Evolutionary conservation across 768 basidiomycete genomes (phyloP).

Genomic region (Trichaptum fuscoviolaceum): DNA sequence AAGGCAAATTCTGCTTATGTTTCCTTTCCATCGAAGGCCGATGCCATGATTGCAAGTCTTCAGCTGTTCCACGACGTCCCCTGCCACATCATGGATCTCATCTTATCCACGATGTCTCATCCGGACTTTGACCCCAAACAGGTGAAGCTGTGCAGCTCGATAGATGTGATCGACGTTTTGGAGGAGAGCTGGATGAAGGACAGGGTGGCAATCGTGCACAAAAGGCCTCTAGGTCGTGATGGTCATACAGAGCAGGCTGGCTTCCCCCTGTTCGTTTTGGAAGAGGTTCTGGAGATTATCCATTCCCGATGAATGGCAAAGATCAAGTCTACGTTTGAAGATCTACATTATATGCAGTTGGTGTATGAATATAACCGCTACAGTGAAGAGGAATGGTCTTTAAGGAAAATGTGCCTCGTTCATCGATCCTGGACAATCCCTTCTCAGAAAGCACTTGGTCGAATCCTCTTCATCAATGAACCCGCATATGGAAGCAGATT

Average conservation of each 20-base stretch:
- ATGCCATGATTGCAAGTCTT: too few relatives aligned
- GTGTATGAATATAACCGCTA: too few relatives aligned
- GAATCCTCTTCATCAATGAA: not conserved
- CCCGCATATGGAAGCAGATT: not conserved
- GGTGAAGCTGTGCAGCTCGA: not conserved
- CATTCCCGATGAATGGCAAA: not conserved
- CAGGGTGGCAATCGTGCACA: not conserved
- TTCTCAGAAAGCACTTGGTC: not conserved
- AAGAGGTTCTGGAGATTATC: not conserved
- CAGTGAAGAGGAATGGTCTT: not conserved
- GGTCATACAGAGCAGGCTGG: not conserved
- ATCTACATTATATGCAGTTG: not conserved
- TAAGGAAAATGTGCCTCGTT: not conserved
- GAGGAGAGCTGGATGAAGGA: not conserved
- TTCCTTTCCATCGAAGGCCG: too few relatives aligned
- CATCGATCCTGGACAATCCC: not conserved
- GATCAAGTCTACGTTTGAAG: not conserved
- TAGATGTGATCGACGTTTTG: not conserved
- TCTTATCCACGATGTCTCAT: not conserved
- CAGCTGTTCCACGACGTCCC: not conserved
- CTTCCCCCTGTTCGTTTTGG: not conserved
- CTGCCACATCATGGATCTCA: not conserved
- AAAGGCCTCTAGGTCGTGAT: not conserved
- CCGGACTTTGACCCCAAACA: not conserved
- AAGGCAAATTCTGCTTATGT: too few relatives aligned